phyloP scores from a whole-genome alignment of 192 early-diverging fungal species.

The Backusella macrospora region DNA sequence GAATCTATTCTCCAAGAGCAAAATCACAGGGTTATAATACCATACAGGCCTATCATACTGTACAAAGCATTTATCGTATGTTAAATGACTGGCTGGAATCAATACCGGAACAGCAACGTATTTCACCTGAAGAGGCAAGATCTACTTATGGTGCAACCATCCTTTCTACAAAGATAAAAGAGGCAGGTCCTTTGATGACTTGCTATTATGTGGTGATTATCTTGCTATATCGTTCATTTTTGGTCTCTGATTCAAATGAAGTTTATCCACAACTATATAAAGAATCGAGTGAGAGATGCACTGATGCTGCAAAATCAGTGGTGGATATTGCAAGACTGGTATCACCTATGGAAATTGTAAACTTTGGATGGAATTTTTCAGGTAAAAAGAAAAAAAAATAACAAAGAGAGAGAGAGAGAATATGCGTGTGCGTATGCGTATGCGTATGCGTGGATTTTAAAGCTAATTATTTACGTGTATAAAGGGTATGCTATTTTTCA shows the following conservation, averaged over 20 bases:
- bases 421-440: neutral
- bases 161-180: neutral
- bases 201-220: constrained; percentile 39
- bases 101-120: constrained; percentile 16
- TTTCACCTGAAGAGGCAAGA: neutral
- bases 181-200: constrained; percentile 25
- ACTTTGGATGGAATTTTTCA: constrained; percentile 32
- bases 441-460: neutral
- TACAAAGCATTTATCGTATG: constrained; percentile 26
- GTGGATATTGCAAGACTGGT: constrained; percentile 24
- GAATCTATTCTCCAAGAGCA: constrained; percentile 39
- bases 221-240: constrained; percentile 33
- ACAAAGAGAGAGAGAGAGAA: neutral
- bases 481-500: constrained; percentile 29
- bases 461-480: neutral
- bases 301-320: constrained; percentile 24
- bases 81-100: constrained; percentile 29
- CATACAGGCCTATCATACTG: constrained; percentile 21
- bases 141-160: neutral
- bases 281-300: constrained; percentile 13
- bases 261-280: neutral
- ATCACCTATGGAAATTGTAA: neutral
- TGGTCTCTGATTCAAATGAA: constrained; percentile 8
- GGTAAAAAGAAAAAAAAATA: neutral
- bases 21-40: constrained; percentile 16